Evolutionary conservation across 768 basidiomycete species (phyloP).

Genomic region (Melanogaster broomeanus): DNA sequence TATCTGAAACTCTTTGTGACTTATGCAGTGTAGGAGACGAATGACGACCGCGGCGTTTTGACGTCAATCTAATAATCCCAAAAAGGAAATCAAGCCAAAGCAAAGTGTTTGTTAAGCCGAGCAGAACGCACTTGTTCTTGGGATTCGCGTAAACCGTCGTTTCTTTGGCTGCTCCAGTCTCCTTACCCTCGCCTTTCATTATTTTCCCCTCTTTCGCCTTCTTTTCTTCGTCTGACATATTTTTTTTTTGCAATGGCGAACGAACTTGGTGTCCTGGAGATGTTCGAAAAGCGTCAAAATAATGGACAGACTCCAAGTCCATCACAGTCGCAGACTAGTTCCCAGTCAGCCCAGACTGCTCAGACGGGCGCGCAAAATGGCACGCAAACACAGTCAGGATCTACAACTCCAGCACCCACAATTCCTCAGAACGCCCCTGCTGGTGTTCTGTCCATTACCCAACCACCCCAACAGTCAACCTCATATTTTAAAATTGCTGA

Average conservation of each 20-base stretch:
- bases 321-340: not conserved
- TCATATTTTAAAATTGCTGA: constrained; percentile 89
- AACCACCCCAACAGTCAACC: constrained; percentile 78
- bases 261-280: not conserved
- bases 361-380: constrained; percentile 12
- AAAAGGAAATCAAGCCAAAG: constrained; percentile 1
- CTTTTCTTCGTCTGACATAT: not conserved
- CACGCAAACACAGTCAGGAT: constrained; percentile 3
- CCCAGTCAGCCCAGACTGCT: not conserved
- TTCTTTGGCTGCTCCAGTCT: not conserved
- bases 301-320: not conserved
- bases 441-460: constrained; percentile 71
- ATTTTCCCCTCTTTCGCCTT: not conserved
- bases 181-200: not conserved
- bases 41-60: no score
- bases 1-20: not conserved
- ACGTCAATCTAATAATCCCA: not conserved
- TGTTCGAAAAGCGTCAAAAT: constrained; percentile 10
- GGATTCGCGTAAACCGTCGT: not conserved
- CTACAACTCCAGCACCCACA: constrained; percentile 12
- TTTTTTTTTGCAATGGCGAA: not conserved
- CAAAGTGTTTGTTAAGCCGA: not conserved
- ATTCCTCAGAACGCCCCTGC: constrained; percentile 58
- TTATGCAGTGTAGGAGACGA: not conserved
- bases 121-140: constrained; percentile 6